Conservation (phyloP, 2,329 filamentous ascomycete species). For the Microascus cirrosus region DNA sequence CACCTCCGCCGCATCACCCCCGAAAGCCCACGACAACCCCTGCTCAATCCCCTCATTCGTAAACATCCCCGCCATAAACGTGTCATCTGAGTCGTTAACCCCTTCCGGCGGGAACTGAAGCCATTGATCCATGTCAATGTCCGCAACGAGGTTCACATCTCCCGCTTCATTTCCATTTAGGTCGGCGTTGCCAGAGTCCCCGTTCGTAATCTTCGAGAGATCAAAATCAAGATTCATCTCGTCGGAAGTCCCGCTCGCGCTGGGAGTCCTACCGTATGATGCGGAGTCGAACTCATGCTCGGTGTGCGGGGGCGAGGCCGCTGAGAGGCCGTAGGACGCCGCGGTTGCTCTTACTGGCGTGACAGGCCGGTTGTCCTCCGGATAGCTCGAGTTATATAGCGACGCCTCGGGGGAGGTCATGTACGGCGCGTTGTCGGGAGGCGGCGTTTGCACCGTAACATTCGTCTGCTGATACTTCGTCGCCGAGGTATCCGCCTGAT, state of each 20-base stretch:
- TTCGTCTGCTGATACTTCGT: conserved; percentile 13
- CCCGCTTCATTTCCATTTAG: conserved; percentile 21
- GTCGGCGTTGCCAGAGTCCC: not conserved
- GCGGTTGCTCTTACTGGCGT: not conserved
- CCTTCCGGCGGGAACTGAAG: conserved; percentile 44
- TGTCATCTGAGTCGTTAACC: conserved; percentile 25
- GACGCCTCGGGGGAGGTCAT: conserved; percentile 26
- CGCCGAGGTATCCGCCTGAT: conserved; percentile 21
- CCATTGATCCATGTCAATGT: conserved; percentile 49
- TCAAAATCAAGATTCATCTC: conserved; percentile 31
- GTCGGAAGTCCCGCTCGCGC: conserved; percentile 31
- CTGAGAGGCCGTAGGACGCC: conserved; percentile 1
- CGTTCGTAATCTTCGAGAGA: conserved; percentile 21
- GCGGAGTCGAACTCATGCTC: conserved; percentile 26
- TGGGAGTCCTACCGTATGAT: conserved; percentile 28
- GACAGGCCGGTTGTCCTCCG: not conserved
- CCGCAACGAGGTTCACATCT: conserved; percentile 44
- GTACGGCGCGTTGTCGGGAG: conserved; percentile 36
- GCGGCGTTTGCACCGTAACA: conserved; percentile 33
- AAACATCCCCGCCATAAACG: conserved; percentile 21
- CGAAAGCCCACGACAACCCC: conserved; percentile 1
- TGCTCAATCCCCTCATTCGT: conserved; percentile 7
- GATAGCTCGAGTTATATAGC: conserved; percentile 19
- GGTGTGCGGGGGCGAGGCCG: conserved; percentile 30
- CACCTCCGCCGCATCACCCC: not conserved